Conservation (phyloP, 2,329 filamentous ascomycete genomes). For the Thermomyces lanuginosus region DNA sequence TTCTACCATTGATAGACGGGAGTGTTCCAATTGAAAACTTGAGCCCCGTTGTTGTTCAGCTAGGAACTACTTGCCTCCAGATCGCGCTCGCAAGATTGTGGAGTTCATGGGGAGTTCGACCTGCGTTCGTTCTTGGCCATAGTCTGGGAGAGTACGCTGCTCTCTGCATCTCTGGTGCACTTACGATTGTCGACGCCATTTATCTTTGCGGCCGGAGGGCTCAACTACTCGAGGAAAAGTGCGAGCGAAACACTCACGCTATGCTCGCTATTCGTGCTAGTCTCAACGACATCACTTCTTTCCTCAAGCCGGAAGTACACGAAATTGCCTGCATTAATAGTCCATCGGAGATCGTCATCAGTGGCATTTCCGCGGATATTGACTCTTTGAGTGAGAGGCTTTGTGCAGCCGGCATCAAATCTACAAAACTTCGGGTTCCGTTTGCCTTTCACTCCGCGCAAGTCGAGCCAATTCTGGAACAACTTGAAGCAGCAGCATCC, state of each 20-base stretch:
- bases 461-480: constrained; percentile 30
- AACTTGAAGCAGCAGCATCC: constrained; percentile 22
- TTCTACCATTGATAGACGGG: constrained; percentile 20
- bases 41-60: constrained; percentile 18
- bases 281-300: constrained; percentile 16
- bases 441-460: constrained; percentile 34
- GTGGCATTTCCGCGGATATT: constrained; percentile 22
- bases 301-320: constrained; percentile 15
- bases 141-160: constrained; percentile 29
- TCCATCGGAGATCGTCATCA: constrained; percentile 29
- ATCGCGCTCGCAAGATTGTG: constrained; percentile 24
- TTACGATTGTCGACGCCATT: constrained; percentile 23
- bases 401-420: constrained; percentile 22
- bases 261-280: constrained; percentile 30
- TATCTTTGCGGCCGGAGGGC: constrained; percentile 27
- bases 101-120: constrained; percentile 20
- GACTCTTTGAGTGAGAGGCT: constrained; percentile 21
- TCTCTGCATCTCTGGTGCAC: constrained; percentile 22
- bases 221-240: constrained; percentile 24
- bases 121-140: constrained; percentile 26
- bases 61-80: constrained; percentile 24
- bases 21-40: constrained; percentile 16
- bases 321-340: constrained; percentile 27
- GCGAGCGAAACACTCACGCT: constrained; percentile 25
- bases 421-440: constrained; percentile 27